Base-by-base conservation (phyloP, 768 basidiomycete species). In the Russula griseocarnosa region DNA sequence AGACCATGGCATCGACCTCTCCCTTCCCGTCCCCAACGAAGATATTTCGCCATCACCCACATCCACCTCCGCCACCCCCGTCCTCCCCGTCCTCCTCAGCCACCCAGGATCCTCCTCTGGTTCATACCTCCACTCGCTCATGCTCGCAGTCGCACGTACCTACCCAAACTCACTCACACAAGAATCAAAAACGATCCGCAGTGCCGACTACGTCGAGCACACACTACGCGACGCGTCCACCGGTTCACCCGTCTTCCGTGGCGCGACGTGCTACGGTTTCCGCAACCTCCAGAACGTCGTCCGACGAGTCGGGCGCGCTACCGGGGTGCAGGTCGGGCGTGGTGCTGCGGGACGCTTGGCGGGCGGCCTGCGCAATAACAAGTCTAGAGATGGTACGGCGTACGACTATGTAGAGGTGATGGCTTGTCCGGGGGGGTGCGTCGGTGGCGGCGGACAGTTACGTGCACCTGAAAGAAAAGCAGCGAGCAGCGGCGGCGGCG, bases 361-460 rank as follows among this genome's bases (percentile, higher is more conserved):
- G 0, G 75, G 73, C 3, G 34, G 71, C 65, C 59, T 57, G 72
- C 61, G 69, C 61, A 67, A 65, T 71, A 62, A 79, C 51, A 36
- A 13, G 34, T 24, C 34, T 3, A 32, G 30, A n/a, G 32, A 34
- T 38, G 24, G 52, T 24, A n/a, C 44, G 64, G 77, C 80, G 49
- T 92, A 92, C 73, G 93, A 96, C 76, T 97, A 94, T 74, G 87
- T 96, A 46, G 94, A 97, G 72, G 94, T 99, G 66, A 98, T 99
- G 97, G 97, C 97, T 38, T 99, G 97, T 77, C 97, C 97, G 0
- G 87, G 89, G 0, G 97, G 97, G 20, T 98, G 97, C 74, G 92
- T 97, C 47, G 98, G 98, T 73, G 97, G 97, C 9, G 97, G 96
- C 24, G 97, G 97, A 6, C 97, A 98, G 78, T 74, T 88, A 30